phyloP scores from a whole-genome alignment of 768 basidiomycete species.

The Boletus bicolor region DNA sequence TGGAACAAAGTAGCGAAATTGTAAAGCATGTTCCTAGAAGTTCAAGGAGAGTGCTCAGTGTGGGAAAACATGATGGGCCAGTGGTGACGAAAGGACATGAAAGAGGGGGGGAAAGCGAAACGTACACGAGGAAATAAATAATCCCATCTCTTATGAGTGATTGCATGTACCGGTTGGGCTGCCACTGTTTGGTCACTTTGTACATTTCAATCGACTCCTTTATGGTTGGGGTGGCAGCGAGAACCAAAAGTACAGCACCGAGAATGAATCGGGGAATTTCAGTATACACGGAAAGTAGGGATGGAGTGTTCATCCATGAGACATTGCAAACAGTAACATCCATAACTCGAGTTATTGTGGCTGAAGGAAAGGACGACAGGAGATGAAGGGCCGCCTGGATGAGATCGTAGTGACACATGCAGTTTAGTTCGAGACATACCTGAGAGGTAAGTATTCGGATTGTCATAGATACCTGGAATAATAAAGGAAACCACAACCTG shows the following conservation, averaged over 20 bases:
- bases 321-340: neutral
- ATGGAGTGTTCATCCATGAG: neutral
- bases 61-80: too few relatives aligned
- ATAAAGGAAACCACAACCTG: neutral
- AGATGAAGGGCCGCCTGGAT: neutral
- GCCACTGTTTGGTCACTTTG: too few relatives aligned
- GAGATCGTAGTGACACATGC: neutral
- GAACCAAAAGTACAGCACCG: neutral
- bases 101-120: neutral
- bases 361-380: neutral
- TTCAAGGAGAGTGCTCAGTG: too few relatives aligned
- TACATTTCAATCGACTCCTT: too few relatives aligned
- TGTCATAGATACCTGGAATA: neutral
- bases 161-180: neutral
- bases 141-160: constrained; percentile 1
- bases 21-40: too few relatives aligned
- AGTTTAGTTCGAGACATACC: neutral
- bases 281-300: neutral
- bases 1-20: too few relatives aligned
- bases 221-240: too few relatives aligned
- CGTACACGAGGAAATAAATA: constrained; percentile 9
- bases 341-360: neutral
- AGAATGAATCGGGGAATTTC: neutral
- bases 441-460: neutral
- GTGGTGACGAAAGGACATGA: too few relatives aligned